Base-by-base conservation (phyloP, 164 flowering plant genomes). In the Piper longum region DNA sequence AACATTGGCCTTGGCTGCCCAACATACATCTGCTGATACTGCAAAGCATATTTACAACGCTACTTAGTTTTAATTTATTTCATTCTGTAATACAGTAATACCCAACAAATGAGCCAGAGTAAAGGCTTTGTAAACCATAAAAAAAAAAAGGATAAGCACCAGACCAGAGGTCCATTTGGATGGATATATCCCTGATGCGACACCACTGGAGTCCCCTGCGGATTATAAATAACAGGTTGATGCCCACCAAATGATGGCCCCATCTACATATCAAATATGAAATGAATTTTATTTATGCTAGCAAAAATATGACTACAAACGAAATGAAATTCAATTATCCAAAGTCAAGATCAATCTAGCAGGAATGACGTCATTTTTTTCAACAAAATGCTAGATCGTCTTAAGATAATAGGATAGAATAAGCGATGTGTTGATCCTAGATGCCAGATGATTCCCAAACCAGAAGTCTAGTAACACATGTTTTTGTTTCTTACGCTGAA, bases 111-210 rank as follows among this genome's bases (percentile, higher is more conserved):
- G 36, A 26, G 36, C 36, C 1, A 26, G 36, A 60, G 44, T 36
- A 11, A 16, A 6, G 45, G 16, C 7, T 3, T 11, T 40, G 9
- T 43, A 36, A 17, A 9, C 19, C 7, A 6, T 7, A 14, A 59
- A 59, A 43, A 39, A 41, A 57, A 13, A 3, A 11, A 26, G 45
- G 41, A 14, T 19, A 67, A 26, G 36, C 36, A 26, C 36, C 76
- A 63, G 71, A 80, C 85, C 79, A 86, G 83, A 69, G 90, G 95
- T 57, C 83, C 95, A 84, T 78, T 87, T 57, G 97, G 85, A 73
- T 79, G 90, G 69, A 79, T 78, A 74, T 80, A 93, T 58, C 81
- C 77, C 67, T 85, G 95, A 58, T 86, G 86, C 40, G 89, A 62
- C 63, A 80, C 91, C 71, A 84, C 54, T 44, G 82, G 76, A 54